Conservation (phyloP, 306 rosid species). For the Neltuma alba region DNA sequence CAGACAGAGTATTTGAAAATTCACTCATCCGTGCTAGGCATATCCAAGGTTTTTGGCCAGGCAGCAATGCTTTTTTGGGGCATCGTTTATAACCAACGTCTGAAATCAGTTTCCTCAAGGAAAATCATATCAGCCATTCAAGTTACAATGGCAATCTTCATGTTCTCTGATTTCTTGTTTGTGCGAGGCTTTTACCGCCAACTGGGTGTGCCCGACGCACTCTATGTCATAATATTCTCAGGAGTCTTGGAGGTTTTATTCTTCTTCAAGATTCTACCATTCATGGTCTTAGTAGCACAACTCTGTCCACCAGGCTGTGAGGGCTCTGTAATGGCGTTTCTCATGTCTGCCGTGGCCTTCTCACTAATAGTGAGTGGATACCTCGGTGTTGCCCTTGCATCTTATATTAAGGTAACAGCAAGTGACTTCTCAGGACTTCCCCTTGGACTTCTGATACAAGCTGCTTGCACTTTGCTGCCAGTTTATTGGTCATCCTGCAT, state of each 20-base stretch:
- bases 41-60: conserved; percentile 91
- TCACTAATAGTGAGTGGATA: conserved; percentile 84
- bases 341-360: conserved; percentile 75
- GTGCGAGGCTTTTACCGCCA: conserved; percentile 65
- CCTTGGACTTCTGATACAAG: conserved; percentile 65
- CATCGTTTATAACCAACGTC: conserved; percentile 55
- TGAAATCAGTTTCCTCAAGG: conserved; percentile 70
- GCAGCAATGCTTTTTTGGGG: conserved; percentile 89
- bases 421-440: conserved; percentile 83
- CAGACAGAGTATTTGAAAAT: conserved; percentile 76
- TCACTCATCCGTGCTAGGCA: conserved; percentile 67
- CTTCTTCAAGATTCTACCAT: conserved; percentile 81
- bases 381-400: conserved; percentile 82
- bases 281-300: conserved; percentile 71
- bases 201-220: conserved; percentile 68
- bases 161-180: conserved; percentile 86
- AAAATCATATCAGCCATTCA: conserved; percentile 75
- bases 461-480: conserved; percentile 72
- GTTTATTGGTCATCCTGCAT: conserved; percentile 77
- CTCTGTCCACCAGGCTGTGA: conserved; percentile 90
- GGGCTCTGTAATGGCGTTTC: conserved; percentile 94
- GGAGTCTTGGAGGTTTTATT: conserved; percentile 78
- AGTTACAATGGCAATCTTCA: conserved; percentile 61
- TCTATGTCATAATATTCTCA: conserved; percentile 76
- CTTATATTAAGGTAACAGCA: conserved; percentile 59